Conservation (phyloP, 2,329 filamentous ascomycete genomes). For the Cryphonectria nitschkei region DNA sequence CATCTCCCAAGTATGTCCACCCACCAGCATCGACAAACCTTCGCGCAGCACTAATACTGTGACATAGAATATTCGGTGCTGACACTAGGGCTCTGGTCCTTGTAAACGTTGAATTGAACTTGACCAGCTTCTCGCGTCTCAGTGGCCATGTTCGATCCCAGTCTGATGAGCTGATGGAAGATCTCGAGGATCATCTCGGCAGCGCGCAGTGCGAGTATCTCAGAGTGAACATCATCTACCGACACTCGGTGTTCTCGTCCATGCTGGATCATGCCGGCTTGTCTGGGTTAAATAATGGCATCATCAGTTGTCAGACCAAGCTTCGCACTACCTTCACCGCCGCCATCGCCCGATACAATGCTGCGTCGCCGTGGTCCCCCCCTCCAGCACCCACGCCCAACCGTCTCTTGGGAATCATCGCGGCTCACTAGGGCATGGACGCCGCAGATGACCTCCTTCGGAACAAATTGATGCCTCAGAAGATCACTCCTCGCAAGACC, state of each 20-base stretch:
- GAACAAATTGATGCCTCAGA: slow-evolving; percentile 31
- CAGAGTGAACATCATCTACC: slow-evolving; percentile 56
- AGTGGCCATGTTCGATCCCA: slow-evolving; percentile 41
- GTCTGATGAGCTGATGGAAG: slow-evolving; percentile 61
- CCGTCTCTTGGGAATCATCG: slow-evolving; percentile 49
- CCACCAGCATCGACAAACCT: neutral
- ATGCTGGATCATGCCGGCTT: neutral
- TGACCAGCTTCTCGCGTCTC: slow-evolving; percentile 15
- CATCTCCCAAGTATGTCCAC: slow-evolving; percentile 45
- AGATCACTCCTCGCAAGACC: slow-evolving; percentile 25
- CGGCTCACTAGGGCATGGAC: slow-evolving; percentile 52
- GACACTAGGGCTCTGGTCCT: slow-evolving; percentile 53
- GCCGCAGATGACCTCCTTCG: slow-evolving; percentile 49
- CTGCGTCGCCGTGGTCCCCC: slow-evolving; percentile 56
- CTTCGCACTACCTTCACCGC: slow-evolving; percentile 58
- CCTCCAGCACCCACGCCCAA: slow-evolving; percentile 41
- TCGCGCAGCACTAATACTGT: neutral
- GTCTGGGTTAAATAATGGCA: slow-evolving; percentile 33
- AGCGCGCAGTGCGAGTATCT: slow-evolving; percentile 53
- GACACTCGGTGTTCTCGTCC: slow-evolving; percentile 57
- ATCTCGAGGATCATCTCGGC: slow-evolving; percentile 61
- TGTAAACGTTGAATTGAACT: slow-evolving; percentile 48
- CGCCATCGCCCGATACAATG: slow-evolving; percentile 52
- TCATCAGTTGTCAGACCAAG: slow-evolving; percentile 49
- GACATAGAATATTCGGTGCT: slow-evolving; percentile 44